Evolutionary conservation across 371 early-diverging fungal species (phyloP).

Genomic region (Funneliformis caledonium): DNA sequence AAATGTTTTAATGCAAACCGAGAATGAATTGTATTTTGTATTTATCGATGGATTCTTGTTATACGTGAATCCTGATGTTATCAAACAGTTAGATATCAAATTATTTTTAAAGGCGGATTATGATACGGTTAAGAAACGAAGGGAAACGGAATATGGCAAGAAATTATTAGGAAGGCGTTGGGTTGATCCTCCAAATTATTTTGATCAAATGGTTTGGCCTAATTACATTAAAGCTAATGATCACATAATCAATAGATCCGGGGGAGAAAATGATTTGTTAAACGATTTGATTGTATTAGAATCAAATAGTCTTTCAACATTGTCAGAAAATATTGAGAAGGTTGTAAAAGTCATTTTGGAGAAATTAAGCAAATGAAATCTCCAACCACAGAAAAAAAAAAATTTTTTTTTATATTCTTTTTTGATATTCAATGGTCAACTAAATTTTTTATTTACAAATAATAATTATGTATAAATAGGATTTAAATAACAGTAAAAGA

Average conservation of each 20-base stretch:
- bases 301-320: neutral
- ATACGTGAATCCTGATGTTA: constrained; percentile 54
- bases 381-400: too few relatives aligned
- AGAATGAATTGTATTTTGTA: constrained; percentile 49
- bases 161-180: constrained; percentile 58
- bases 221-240: constrained; percentile 51
- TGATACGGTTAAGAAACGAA: constrained; percentile 64
- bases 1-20: neutral
- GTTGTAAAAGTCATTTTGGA: neutral
- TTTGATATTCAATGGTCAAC: too few relatives aligned
- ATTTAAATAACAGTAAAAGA: too few relatives aligned
- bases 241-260: neutral
- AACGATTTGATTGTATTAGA: neutral
- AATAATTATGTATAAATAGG: too few relatives aligned
- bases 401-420: too few relatives aligned
- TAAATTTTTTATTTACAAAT: too few relatives aligned
- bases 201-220: constrained; percentile 86
- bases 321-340: neutral
- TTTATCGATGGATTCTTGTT: constrained; percentile 88
- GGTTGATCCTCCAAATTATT: constrained; percentile 86
- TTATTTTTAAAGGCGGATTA: constrained; percentile 67
- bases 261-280: neutral
- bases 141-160: constrained; percentile 48
- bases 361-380: too few relatives aligned
- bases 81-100: constrained; percentile 61